Percentiles rank a stretch among this genome's conserved stretches.
phyloP scores from a whole-genome alignment of 805 yeast genomes.

The Lachancea kluyveri region DNA sequence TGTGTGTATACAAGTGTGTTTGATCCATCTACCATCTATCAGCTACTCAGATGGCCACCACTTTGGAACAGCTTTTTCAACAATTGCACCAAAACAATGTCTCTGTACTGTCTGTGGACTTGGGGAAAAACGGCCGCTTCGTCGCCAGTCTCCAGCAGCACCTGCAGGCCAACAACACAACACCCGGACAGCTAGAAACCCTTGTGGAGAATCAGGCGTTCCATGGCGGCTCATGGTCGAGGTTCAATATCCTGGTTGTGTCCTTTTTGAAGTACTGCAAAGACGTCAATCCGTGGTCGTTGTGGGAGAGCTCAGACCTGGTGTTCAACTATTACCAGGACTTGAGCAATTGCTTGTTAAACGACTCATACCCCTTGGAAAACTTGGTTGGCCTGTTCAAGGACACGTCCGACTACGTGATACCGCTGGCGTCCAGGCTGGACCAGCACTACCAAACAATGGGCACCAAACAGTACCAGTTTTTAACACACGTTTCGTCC shows the following conservation, averaged over 20 bases:
- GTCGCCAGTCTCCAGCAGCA: conserved; percentile 35
- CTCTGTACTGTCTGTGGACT: conserved; percentile 25
- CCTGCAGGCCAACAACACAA: conserved; percentile 15
- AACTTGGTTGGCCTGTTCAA: conserved; percentile 16
- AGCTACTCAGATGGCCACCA: conserved; percentile 10
- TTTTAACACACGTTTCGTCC: conserved; percentile 44
- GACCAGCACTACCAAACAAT: conserved; percentile 16
- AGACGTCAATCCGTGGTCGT: conserved; percentile 48
- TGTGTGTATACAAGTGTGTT: no score
- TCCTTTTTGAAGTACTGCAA: conserved; percentile 44
- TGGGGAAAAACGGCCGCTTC: conserved; percentile 24
- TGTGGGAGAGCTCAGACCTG: conserved; percentile 44
- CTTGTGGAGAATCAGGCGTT: conserved; percentile 31
- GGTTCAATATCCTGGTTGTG: conserved; percentile 42
- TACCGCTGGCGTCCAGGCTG: conserved; percentile 22
- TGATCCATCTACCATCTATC: no score
- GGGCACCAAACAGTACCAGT: conserved; percentile 30
- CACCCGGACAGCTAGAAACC: conserved; percentile 20
- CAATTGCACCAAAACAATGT: conserved; percentile 15
- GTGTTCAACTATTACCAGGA: conserved; percentile 37
- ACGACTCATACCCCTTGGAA: conserved; percentile 34
- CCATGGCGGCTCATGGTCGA: conserved; percentile 24
- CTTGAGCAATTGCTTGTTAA: conserved; percentile 38
- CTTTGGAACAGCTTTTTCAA: conserved; percentile 15
- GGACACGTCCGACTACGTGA: conserved; percentile 32